phyloP scores from a whole-genome alignment of 1,139 yeast species.

The Nadsonia starkeyi-henricii region DNA sequence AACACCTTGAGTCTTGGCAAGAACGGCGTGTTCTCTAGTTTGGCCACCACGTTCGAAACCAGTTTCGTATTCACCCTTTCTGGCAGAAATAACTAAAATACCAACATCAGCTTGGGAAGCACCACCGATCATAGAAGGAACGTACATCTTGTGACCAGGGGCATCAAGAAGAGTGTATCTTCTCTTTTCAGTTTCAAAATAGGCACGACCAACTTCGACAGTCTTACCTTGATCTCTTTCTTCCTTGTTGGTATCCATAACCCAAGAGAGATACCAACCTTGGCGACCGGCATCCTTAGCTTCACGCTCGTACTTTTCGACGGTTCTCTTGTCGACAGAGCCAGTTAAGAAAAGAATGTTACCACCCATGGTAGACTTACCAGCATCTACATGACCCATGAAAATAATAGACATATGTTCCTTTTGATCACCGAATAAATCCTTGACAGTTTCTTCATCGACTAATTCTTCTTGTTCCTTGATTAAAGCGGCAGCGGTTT shows the following conservation, averaged over 20 bases:
- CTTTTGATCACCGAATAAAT: slow-evolving; percentile 82
- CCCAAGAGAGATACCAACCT: slow-evolving; percentile 99
- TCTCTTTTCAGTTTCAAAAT: slow-evolving; percentile 93
- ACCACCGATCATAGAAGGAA: slow-evolving; percentile 98
- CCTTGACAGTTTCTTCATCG: slow-evolving; percentile 79
- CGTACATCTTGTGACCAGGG: slow-evolving; percentile 98
- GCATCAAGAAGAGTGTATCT: slow-evolving; percentile 97
- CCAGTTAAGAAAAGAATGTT: slow-evolving; percentile 85
- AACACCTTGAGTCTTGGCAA: slow-evolving; percentile 97
- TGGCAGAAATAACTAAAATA: slow-evolving; percentile 88
- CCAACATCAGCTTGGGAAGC: slow-evolving; percentile 99
- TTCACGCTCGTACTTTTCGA: slow-evolving; percentile 94
- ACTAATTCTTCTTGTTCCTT: slow-evolving; percentile 75
- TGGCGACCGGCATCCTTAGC: slow-evolving; percentile 99
- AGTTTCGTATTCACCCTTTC: slow-evolving; percentile 98
- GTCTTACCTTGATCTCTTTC: slow-evolving; percentile 98
- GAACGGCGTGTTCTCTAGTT: slow-evolving; percentile 94
- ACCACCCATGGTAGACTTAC: slow-evolving; percentile 99
- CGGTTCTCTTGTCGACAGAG: slow-evolving; percentile 97
- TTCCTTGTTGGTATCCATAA: slow-evolving; percentile 97
- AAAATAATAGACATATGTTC: slow-evolving; percentile 93
- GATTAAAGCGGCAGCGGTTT: slow-evolving; percentile 35
- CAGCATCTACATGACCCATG: slow-evolving; percentile 99
- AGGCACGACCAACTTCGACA: slow-evolving; percentile 95
- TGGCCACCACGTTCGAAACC: slow-evolving; percentile 99